Evolutionary conservation across 192 early-diverging fungal genomes (phyloP), one percentile per base, ranked within the genome.

Genomic region (Coemansia sp.): DNA sequence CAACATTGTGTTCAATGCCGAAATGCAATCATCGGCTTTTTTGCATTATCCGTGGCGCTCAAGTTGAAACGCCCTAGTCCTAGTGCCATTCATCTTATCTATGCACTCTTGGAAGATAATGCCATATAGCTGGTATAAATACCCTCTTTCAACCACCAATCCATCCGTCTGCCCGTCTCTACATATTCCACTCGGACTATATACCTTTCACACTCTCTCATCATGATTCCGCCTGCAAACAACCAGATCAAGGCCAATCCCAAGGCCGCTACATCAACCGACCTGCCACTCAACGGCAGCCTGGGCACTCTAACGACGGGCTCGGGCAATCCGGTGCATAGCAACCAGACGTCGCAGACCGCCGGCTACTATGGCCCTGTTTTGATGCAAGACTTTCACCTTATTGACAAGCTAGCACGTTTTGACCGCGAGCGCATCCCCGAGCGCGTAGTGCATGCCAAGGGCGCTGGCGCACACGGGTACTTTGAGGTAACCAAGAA

Each of bases 361-460:
- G 88, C 90, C 46, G 90, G 90, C 36, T 71, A 77, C 59, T 81
- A 74, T 62, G 90, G 90, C 0, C 90, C 90, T 10, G 73, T 90
- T 21, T 69, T 89, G 28, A 38, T 92, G 53, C 86, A 90, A 66
- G 92, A 94, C 70, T 90, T 91, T 60, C 85, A 88, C 42, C 78
- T 89, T 31, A 85, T 91, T 67, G 91, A 94, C 74, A 91, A 90
- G 70, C 83, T 92, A 37, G 78, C 89, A 63, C 90, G 89, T 74
- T 94, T 94, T 84, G 90, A 91, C 83, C 88, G 90, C 60, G 90
- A 93, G 77, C 86, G 92, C 71, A 92, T 91, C 50, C 92, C 92
- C 58, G 92, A 93, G 76, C 85, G 92, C 73, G 92, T 94, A 42
- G 92, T 94, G 53, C 91, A 94, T 69, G 92, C 92, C 74, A 88